phyloP scores from a whole-genome alignment of 306 rosid genomes.

The Cucurbita argyrosperma region DNA sequence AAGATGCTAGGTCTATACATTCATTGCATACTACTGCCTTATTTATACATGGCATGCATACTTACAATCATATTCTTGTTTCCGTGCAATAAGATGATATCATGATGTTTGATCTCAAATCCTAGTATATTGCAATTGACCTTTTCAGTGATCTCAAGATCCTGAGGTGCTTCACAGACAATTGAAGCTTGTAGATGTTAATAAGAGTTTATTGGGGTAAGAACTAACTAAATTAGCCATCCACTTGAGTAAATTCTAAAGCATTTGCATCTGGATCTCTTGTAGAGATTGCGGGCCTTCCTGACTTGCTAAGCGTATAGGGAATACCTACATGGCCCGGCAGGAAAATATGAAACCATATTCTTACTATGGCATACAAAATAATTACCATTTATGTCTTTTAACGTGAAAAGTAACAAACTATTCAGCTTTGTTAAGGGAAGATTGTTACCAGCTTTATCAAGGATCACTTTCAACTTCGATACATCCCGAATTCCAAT shows the following conservation, averaged over 20 bases:
- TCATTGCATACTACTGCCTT: not conserved
- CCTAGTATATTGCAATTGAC: conserved; percentile 2
- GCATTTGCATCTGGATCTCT: conserved; percentile 94
- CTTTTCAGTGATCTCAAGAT: conserved; percentile 2
- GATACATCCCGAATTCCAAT: conserved; percentile 61
- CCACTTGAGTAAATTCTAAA: conserved; percentile 76
- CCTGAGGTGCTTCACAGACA: not conserved
- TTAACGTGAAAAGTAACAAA: not conserved
- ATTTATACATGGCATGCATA: not conserved
- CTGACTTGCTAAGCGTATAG: conserved; percentile 84
- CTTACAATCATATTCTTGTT: not conserved
- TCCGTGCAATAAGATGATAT: not conserved
- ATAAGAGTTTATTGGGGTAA: not conserved
- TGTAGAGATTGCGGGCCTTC: conserved; percentile 90
- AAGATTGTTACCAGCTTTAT: conserved; percentile 47
- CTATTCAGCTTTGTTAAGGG: not conserved
- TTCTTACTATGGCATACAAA: not conserved
- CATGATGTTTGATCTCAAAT: not conserved
- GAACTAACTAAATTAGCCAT: conserved; percentile 18
- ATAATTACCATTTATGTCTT: not conserved
- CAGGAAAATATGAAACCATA: not conserved
- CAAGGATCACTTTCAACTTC: conserved; percentile 78
- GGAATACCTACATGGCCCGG: conserved; percentile 40
- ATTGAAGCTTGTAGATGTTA: not conserved
- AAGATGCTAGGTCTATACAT: not conserved